A percentile compares a stretch with the other conserved stretches of the same genome.
Evolutionary conservation across 192 early-diverging fungal genomes (phyloP).

Genomic region (Bifiguratus adelaidae): DNA sequence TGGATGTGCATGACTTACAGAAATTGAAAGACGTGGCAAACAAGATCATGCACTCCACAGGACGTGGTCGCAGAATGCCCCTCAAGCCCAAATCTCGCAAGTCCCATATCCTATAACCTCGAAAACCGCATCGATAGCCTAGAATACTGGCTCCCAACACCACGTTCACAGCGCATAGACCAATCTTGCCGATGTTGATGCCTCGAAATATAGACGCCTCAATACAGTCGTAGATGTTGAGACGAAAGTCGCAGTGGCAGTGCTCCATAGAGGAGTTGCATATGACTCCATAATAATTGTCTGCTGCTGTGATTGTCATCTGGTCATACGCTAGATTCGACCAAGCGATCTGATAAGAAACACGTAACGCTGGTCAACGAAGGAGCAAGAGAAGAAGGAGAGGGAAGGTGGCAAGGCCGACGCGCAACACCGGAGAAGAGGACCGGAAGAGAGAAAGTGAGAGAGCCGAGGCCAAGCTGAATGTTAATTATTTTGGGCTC

Average conservation of each 20-base stretch:
- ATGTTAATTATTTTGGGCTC: no score
- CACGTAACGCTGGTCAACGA: no score
- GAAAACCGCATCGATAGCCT: background rate
- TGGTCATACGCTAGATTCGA: no score
- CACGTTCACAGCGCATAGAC: background rate
- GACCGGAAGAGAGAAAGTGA: no score
- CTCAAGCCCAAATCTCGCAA: background rate
- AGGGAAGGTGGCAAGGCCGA: no score
- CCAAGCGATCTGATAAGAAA: no score
- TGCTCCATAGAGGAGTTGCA: no score
- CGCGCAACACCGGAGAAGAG: no score
- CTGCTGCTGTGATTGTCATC: no score
- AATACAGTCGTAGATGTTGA: constrained; percentile 3
- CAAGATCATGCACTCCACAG: constrained; percentile 10
- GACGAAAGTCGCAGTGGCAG: constrained; percentile 21
- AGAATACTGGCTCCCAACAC: constrained; percentile 7
- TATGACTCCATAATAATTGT: no score
- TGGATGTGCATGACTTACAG: constrained; percentile 4
- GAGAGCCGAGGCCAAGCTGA: no score
- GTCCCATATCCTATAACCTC: background rate
- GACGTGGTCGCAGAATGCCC: constrained; percentile 11
- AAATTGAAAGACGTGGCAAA: constrained; percentile 8
- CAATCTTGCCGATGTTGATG: constrained; percentile 6
- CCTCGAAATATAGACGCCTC: background rate
- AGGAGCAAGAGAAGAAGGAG: no score